Evolutionary conservation across 495 filamentous ascomycete species (phyloP).

Genomic region (Daldinia bambusicola): DNA sequence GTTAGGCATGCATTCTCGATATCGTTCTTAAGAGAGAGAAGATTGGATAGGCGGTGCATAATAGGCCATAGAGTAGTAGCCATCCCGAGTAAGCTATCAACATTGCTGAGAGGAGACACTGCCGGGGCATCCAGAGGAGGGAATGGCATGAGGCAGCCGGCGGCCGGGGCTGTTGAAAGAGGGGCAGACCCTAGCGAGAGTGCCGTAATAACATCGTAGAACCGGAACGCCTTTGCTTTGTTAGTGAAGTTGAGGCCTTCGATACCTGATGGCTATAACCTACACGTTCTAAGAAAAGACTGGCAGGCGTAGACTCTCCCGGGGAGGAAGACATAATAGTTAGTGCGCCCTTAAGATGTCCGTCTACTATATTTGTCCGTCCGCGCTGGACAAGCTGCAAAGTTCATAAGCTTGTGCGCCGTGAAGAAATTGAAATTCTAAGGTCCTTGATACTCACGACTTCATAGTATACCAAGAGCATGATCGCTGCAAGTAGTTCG

Average conservation of each 20-base stretch:
- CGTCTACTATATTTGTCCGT: conserved; percentile 65
- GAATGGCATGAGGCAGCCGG: conserved; percentile 55
- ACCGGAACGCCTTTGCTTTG: conserved; percentile 64
- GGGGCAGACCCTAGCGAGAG: conserved; percentile 70
- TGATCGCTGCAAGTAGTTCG: conserved; percentile 69
- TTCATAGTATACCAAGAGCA: conserved; percentile 72
- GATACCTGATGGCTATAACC: conserved; percentile 25
- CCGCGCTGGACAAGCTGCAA: conserved; percentile 68
- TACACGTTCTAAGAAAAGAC: conserved; percentile 67
- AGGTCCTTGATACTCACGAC: conserved; percentile 55
- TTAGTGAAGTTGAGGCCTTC: conserved; percentile 26
- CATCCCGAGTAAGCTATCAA: conserved; percentile 71
- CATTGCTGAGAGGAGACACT: conserved; percentile 58
- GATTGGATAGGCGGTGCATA: conserved; percentile 67
- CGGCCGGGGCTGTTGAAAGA: conserved; percentile 61
- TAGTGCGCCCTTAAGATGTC: conserved; percentile 68
- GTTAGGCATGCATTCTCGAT: conserved; percentile 53
- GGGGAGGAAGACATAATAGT: conserved; percentile 65
- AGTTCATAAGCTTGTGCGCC: conserved; percentile 2
- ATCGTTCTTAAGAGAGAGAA: conserved; percentile 62
- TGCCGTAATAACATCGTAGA: conserved; percentile 72
- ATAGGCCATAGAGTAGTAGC: conserved; percentile 71
- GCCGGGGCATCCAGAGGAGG: conserved; percentile 58
- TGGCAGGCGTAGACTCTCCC: conserved; percentile 60
- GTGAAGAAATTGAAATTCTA: neutral